Evolutionary conservation across 768 basidiomycete species (phyloP).

Genomic region (Suillus hirtellus): DNA sequence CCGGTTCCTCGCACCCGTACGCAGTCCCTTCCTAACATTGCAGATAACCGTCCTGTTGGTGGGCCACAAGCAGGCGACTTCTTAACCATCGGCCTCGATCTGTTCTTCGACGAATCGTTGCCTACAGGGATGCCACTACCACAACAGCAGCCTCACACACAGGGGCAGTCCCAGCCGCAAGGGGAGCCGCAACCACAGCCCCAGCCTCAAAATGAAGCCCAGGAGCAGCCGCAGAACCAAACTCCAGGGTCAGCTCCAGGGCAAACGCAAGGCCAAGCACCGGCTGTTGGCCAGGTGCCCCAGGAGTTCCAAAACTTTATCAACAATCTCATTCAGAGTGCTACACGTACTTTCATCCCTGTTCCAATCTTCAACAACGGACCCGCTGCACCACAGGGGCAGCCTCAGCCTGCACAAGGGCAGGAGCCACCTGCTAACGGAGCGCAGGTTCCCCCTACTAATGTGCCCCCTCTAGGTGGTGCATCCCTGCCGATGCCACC

Average conservation of each 20-base stretch:
- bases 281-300: not conserved
- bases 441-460: slow-evolving; percentile 16
- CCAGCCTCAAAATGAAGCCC: not conserved
- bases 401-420: slow-evolving; percentile 17
- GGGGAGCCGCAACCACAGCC: not conserved
- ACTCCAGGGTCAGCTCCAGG: not conserved
- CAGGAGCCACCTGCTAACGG: slow-evolving; percentile 7
- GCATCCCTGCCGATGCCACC: slow-evolving; percentile 1
- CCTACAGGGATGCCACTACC: slow-evolving; percentile 8
- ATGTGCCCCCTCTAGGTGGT: slow-evolving; percentile 14
- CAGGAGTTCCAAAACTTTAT: slow-evolving; percentile 6
- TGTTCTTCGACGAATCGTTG: slow-evolving; percentile 32
- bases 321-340: slow-evolving; percentile 6
- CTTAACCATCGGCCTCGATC: slow-evolving; percentile 43
- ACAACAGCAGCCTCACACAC: not conserved
- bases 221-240: slow-evolving; percentile 3
- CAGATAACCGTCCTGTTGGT: slow-evolving; percentile 17
- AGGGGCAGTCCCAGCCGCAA: not conserved
- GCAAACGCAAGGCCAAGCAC: not conserved
- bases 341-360: slow-evolving; percentile 1
- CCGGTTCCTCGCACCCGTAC: slow-evolving; percentile 12
- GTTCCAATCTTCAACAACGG: not conserved
- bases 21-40: slow-evolving; percentile 20
- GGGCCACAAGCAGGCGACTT: slow-evolving; percentile 24
- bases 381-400: not conserved